Conservation (phyloP, 2,329 filamentous ascomycete species). For the Talaromyces marneffei region DNA sequence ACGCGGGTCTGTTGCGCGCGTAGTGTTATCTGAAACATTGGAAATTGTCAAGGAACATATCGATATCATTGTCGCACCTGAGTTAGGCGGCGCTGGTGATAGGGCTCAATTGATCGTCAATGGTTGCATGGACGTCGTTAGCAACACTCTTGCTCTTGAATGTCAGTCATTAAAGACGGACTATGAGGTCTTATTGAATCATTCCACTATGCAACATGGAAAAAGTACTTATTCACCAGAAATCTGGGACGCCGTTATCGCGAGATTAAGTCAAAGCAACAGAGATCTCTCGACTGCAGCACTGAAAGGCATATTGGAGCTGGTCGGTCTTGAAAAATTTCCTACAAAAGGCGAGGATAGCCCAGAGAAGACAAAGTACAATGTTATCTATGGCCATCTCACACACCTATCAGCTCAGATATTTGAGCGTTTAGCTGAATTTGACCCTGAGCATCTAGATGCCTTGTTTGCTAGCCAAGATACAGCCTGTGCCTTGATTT, state of each 20-base stretch:
- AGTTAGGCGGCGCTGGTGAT: conserved; percentile 18
- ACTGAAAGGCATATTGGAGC: conserved; percentile 61
- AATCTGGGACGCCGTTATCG: conserved; percentile 72
- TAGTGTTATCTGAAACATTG: conserved; percentile 46
- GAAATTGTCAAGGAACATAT: conserved; percentile 44
- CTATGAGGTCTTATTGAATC: conserved; percentile 58
- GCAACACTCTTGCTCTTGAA: conserved; percentile 63
- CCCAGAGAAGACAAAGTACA: conserved; percentile 65
- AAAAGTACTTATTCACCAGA: conserved; percentile 64
- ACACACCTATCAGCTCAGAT: conserved; percentile 63
- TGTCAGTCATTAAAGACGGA: conserved; percentile 65
- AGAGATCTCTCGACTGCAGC: conserved; percentile 69
- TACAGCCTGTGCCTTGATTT: conserved; percentile 68
- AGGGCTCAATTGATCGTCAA: conserved; percentile 42
- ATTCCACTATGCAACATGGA: conserved; percentile 59
- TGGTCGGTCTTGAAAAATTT: conserved; percentile 73
- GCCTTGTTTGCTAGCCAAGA: conserved; percentile 62
- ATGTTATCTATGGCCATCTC: conserved; percentile 60
- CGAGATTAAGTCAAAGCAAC: conserved; percentile 60
- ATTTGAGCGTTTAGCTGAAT: conserved; percentile 72
- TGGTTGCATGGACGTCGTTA: conserved; percentile 59
- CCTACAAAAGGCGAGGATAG: conserved; percentile 43
- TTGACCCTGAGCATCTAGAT: conserved; percentile 63
- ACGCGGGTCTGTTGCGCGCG: conserved; percentile 41
- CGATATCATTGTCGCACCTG: conserved; percentile 54